Percentiles rank a stretch among this genome's conserved stretches.
Conservation (phyloP, 306 rosid genomes). For the Rosa rugosa region DNA sequence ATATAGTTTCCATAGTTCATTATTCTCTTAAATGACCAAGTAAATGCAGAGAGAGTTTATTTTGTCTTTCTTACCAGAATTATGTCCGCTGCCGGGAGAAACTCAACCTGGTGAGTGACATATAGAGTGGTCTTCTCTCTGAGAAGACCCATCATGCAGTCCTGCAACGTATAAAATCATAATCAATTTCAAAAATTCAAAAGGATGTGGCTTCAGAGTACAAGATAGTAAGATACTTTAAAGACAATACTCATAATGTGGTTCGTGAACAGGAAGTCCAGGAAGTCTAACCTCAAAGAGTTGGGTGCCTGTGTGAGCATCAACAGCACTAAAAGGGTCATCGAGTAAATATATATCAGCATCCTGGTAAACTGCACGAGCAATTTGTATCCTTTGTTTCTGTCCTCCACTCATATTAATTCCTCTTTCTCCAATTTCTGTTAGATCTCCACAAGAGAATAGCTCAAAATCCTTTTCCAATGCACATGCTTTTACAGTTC, state of each 20-base stretch:
- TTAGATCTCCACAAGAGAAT: conserved; percentile 76
- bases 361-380: conserved; percentile 88
- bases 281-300: conserved; percentile 64
- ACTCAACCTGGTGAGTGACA: conserved; percentile 97
- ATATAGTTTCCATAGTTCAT: not conserved
- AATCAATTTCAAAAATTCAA: conserved; percentile 3
- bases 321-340: conserved; percentile 96
- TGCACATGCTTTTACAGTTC: conserved; percentile 82
- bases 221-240: not conserved
- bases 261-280: not conserved
- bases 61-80: conserved; percentile 60
- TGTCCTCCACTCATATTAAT: conserved; percentile 99
- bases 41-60: conserved; percentile 12
- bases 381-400: conserved; percentile 94
- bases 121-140: conserved; percentile 73
- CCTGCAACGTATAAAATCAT: conserved; percentile 41
- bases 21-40: not conserved
- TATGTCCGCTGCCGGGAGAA: conserved; percentile 95
- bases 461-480: conserved; percentile 83
- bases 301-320: conserved; percentile 96
- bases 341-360: conserved; percentile 87
- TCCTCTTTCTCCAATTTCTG: conserved; percentile 96
- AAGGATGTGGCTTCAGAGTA: conserved; percentile 4
- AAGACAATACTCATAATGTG: not conserved
- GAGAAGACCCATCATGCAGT: conserved; percentile 88